Conservation (phyloP, 495 filamentous ascomycete species). For the Chaetomium tenue region DNA sequence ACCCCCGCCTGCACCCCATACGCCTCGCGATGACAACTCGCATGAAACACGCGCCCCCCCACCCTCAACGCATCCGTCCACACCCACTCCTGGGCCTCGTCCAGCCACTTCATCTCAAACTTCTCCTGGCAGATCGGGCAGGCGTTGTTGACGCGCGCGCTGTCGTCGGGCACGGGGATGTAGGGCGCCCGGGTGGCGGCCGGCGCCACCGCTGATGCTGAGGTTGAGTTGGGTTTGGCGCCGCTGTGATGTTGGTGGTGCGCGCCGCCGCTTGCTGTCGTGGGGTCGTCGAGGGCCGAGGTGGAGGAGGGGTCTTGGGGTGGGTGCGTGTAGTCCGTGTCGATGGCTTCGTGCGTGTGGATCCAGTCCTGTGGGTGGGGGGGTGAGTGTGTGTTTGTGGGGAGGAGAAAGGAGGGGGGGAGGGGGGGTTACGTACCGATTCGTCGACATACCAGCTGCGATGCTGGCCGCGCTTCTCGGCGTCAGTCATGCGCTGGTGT, state of each 20-base stretch:
- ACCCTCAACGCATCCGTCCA: conserved; percentile 88
- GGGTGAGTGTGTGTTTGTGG: background rate
- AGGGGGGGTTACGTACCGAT: conserved; percentile 57
- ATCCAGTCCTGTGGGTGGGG: conserved; percentile 70
- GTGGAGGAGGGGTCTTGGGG: conserved; percentile 12
- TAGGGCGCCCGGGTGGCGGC: conserved; percentile 54
- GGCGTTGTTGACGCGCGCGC: conserved; percentile 59
- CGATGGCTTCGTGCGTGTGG: conserved; percentile 70
- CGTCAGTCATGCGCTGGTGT: conserved; percentile 82
- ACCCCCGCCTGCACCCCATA: conserved; percentile 39
- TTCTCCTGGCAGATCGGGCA: conserved; percentile 96
- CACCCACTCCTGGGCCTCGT: conserved; percentile 92
- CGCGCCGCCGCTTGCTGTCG: too few species aligned
- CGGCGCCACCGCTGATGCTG: background rate
- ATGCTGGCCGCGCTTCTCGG: conserved; percentile 75
- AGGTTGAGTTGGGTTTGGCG: background rate
- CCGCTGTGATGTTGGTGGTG: background rate
- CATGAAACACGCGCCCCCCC: conserved; percentile 81
- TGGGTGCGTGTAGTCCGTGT: conserved; percentile 52
- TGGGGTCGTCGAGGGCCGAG: background rate
- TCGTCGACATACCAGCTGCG: conserved; percentile 93
- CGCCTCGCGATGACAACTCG: conserved; percentile 82
- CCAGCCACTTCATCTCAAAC: conserved; percentile 84
- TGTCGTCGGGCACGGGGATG: conserved; percentile 75
- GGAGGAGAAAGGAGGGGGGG: background rate